Base-by-base conservation (phyloP, 2,329 filamentous ascomycete genomes). In the Torrubiellomyces zombiae region DNA sequence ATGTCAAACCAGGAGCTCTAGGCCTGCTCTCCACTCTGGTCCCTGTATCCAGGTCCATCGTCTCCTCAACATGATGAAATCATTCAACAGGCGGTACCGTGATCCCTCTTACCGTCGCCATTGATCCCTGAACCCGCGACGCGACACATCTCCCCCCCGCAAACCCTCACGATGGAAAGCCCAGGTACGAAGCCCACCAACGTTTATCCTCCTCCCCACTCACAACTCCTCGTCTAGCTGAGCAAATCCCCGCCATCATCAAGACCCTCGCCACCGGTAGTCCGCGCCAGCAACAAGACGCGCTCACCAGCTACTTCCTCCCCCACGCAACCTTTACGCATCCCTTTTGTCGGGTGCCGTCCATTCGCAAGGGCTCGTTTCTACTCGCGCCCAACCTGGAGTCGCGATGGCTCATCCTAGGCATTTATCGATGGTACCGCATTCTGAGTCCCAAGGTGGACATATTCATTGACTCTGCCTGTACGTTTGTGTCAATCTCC, bases 361-460 rank as follows among this genome's bases (percentile, higher is more conserved):
- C 56, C 6, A 65, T 71, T 34, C 42, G 45, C 4, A 44, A 55
- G 11, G 34, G 51, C 16, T 30, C 42, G 2, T 24, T 65, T 2
- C 61, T 57, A 2, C 37, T 60, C 3, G 35, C 56, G 1, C 47
- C 50, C 6, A 38, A 40, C 1, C 28, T 67, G 14, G 67, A 74
- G 33, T 85, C 77, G 7, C 62, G 79, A 21, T 69, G 61, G 51
- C 44, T 79, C 5, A 60, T 91, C 11, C 53, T 65, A 23, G 60
- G 63, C 37, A 74, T 92, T 28, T 91, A 81, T 42, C 67, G 71
- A 20, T 85, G 77, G 78, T 86, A 91, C 50, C 80, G 82, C 42
- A 76, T 86, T 34, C 58, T 92, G 43, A 81, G 73, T 32, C 83
- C 83, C 0, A 55, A 59, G 11, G 78, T 89, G 35, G 60, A 73